Conservation (phyloP, 345 rosid species). For the Eucalyptus urophylla region DNA sequence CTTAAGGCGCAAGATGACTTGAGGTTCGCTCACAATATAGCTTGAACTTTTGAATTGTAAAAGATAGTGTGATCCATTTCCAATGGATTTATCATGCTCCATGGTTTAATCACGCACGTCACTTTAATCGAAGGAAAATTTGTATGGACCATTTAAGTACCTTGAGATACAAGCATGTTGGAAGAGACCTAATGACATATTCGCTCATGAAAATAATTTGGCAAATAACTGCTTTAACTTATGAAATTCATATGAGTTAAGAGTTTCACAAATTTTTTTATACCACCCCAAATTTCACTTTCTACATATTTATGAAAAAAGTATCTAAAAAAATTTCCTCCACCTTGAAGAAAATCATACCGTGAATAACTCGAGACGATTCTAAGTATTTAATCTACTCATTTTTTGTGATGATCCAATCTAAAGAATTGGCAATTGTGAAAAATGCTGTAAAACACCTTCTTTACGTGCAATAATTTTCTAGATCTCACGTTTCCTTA, state of each 20-base stretch:
- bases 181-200: background rate
- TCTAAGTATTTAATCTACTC: background rate
- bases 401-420: background rate
- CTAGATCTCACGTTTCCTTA: background rate
- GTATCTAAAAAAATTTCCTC: accelerated
- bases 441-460: background rate
- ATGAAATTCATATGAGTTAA: background rate
- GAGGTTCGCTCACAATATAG: background rate
- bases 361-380: accelerated
- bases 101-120: background rate
- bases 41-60: background rate
- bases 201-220: background rate
- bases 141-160: background rate
- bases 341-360: background rate
- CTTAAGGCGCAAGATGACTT: background rate
- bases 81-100: background rate
- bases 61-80: background rate
- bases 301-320: background rate
- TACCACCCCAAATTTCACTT: background rate
- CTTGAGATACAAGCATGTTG: background rate
- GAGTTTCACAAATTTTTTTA: accelerated
- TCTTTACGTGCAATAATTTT: background rate
- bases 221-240: background rate
- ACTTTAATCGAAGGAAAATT: background rate
- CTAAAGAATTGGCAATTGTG: background rate